phyloP scores from a whole-genome alignment of 2,329 filamentous ascomycete genomes.

The Arachnomyces sp. region DNA sequence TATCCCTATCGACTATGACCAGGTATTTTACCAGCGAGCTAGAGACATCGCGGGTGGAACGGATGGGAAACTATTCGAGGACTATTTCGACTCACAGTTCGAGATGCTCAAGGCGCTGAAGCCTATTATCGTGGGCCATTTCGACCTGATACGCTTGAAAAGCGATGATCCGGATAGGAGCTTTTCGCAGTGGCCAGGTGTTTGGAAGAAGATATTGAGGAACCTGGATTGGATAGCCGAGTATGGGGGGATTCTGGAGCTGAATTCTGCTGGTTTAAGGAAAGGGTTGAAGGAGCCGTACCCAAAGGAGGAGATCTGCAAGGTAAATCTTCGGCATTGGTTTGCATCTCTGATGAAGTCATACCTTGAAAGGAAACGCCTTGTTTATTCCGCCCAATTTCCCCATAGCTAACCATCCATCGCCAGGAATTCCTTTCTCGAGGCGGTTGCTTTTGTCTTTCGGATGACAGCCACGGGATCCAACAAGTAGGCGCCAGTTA shows the following conservation, averaged over 20 bases:
- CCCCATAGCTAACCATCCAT: constrained; percentile 1
- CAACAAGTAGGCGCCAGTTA: constrained; percentile 86
- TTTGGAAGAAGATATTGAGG: constrained; percentile 66
- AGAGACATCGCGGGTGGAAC: constrained; percentile 47
- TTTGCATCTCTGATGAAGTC: constrained; percentile 3
- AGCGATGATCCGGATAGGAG: constrained; percentile 59
- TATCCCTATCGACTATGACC: constrained; percentile 83
- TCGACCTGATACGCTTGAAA: constrained; percentile 80
- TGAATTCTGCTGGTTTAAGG: constrained; percentile 77
- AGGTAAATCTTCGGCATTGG: constrained; percentile 43
- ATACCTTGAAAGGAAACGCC: constrained; percentile 4
- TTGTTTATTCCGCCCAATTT: constrained; percentile 1
- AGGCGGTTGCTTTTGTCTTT: constrained; percentile 78
- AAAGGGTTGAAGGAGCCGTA: constrained; percentile 92
- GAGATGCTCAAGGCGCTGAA: constrained; percentile 65
- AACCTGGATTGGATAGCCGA: constrained; percentile 63
- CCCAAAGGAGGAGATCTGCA: constrained; percentile 67
- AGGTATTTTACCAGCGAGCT: constrained; percentile 57
- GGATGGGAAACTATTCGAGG: constrained; percentile 66
- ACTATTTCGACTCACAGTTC: constrained; percentile 82
- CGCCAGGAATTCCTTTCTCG: constrained; percentile 59
- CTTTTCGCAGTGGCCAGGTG: constrained; percentile 48
- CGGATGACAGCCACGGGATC: constrained; percentile 87
- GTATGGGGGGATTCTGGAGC: constrained; percentile 77
- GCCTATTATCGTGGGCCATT: constrained; percentile 81